phyloP scores from a whole-genome alignment of 2,329 filamentous ascomycete genomes.

The Fusarium coicis region DNA sequence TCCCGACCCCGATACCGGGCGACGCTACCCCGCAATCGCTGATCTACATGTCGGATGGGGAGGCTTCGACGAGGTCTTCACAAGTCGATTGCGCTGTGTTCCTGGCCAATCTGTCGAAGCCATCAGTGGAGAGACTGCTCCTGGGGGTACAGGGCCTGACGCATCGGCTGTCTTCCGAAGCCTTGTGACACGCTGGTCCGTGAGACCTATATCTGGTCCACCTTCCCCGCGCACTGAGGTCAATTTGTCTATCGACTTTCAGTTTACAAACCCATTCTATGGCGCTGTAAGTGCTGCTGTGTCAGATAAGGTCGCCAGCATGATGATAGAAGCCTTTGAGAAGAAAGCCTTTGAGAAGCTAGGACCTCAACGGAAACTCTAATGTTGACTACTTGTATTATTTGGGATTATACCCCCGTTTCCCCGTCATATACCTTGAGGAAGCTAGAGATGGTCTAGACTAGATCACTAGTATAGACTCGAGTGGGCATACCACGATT shows the following conservation, averaged over 20 bases:
- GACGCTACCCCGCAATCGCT: conserved; percentile 76
- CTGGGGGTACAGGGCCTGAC: conserved; percentile 55
- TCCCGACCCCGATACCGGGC: conserved; percentile 58
- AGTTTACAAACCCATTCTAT: conserved; percentile 91
- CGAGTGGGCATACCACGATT: neutral
- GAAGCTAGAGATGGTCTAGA: neutral
- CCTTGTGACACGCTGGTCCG: conserved; percentile 76
- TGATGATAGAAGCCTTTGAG: conserved; percentile 96
- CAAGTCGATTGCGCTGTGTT: conserved; percentile 81
- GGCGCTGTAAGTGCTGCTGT: conserved; percentile 82
- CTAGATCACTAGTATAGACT: neutral
- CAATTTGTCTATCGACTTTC: conserved; percentile 79
- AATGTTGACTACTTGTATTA: neutral
- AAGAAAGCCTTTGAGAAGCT: conserved; percentile 70
- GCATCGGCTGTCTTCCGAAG: conserved; percentile 70
- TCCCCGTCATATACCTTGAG: neutral
- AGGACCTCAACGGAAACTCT: conserved; percentile 29
- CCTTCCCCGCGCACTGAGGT: conserved; percentile 70
- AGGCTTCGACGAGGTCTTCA: conserved; percentile 84
- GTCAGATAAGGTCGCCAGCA: conserved; percentile 82
- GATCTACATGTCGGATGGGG: conserved; percentile 88
- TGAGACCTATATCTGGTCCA: conserved; percentile 56
- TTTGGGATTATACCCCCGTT: neutral
- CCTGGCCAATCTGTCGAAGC: conserved; percentile 80
- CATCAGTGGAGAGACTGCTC: conserved; percentile 67